Evolutionary conservation across 257 asterid genomes (phyloP).

Genomic region (Striga asiatica): DNA sequence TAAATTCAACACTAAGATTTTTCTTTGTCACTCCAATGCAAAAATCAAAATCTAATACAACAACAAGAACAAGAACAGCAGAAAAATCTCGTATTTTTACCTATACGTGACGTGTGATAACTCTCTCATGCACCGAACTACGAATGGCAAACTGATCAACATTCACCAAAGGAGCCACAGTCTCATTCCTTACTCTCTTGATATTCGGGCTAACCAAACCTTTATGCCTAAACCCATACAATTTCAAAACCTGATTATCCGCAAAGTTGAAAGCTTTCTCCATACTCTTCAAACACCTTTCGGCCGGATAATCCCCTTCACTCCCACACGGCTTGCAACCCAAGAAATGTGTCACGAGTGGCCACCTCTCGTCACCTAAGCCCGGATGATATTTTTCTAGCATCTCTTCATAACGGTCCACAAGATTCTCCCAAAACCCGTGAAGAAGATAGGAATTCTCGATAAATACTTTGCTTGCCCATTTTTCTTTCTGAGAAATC

Average conservation of each 20-base stretch:
- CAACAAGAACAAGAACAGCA: too few species aligned
- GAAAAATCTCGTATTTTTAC: too few species aligned
- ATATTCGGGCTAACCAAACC: constrained; percentile 64
- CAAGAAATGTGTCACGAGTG: constrained; percentile 62
- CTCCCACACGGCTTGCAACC: constrained; percentile 75
- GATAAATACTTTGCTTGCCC: constrained; percentile 48
- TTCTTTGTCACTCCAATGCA: too few species aligned
- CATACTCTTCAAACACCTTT: constrained; percentile 56
- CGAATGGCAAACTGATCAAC: constrained; percentile 57
- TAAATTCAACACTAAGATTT: too few species aligned
- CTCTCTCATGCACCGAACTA: constrained; percentile 30
- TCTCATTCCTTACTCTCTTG: constrained; percentile 56
- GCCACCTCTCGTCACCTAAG: constrained; percentile 69
- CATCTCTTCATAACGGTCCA: constrained; percentile 64
- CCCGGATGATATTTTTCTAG: constrained; percentile 56
- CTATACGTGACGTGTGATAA: too few species aligned
- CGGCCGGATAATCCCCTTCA: constrained; percentile 61
- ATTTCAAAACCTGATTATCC: constrained; percentile 50
- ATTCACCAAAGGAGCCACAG: constrained; percentile 34
- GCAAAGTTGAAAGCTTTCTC: constrained; percentile 71
- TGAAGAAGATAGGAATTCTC: constrained; percentile 55
- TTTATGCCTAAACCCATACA: constrained; percentile 59
- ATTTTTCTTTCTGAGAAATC: constrained; percentile 33
- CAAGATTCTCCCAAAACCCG: constrained; percentile 68
- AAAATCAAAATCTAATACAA: too few species aligned